Evolutionary conservation across 2,329 filamentous ascomycete genomes (phyloP), one percentile per base, ranked within the genome.

Genomic region (Pezicula carpinea): DNA sequence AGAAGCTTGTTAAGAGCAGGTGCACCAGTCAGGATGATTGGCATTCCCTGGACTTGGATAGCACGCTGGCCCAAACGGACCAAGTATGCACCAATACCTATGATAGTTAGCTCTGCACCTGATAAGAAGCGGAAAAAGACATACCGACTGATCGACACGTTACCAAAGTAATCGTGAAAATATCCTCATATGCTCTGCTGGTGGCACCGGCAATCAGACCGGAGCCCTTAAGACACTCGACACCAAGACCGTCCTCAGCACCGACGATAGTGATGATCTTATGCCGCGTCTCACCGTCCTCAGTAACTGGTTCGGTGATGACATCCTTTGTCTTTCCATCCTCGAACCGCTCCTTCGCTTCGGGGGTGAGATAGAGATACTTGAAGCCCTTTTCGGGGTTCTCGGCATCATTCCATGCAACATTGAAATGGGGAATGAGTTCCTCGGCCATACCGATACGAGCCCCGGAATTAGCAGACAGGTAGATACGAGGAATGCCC

Each of bases 141-240:
- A 40, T 74, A 85, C 93, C 93, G 65, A 99, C 93, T 59, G 93
- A 99, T 65, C 93, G 87, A 72, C 93, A 99, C 53, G 93, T 99
- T 53, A 99, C 93, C 57, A 99, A 77, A 17, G 93, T 99, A 63
- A 96, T 85, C 49, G 93, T 99, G 75, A 99, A 99, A 67, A 99
- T 96, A 67, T 99, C 93, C 64, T 96, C 92, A 72, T 99, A 99
- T 35, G 93, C 93, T 66, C 88, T 84, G 66, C 91, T 96, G 31
- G 93, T 99, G 62, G 92, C 92, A 76, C 93, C 93, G 51, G 93
- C 93, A 72, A 99, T 99, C 59, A 99, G 81, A 82, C 93, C 93
- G 58, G 93, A 99, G 53, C 93, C 93, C 68, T 90, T 87, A 69
- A 99, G 74, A 73, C 91, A 99, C 73, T 99, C 93, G 51, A 99